Conservation (phyloP, 2,329 filamentous ascomycete genomes). For the Colletotrichum simmondsii region DNA sequence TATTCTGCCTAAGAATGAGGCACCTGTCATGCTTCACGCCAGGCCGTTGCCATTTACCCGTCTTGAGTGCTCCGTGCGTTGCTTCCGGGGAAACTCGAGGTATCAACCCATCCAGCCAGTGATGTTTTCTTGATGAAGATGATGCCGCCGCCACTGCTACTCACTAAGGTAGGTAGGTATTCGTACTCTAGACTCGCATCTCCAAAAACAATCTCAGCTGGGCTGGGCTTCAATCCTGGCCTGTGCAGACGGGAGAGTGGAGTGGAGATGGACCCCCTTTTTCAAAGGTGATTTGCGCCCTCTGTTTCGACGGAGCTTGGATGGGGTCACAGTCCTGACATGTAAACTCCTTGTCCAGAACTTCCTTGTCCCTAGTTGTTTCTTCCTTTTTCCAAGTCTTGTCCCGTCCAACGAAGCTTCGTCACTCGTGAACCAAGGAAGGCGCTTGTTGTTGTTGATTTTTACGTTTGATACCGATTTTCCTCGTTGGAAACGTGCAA, state of each 20-base stretch:
- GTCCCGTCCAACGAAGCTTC: not conserved
- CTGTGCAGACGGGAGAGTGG: conserved; percentile 28
- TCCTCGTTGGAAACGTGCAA: not conserved
- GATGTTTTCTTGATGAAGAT: not conserved
- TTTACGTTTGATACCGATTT: not conserved
- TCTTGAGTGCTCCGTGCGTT: conserved; percentile 21
- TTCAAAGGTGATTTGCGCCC: conserved; percentile 25
- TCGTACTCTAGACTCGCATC: not conserved
- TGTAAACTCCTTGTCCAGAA: conserved; percentile 4
- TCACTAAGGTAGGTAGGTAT: not conserved
- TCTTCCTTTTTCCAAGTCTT: not conserved
- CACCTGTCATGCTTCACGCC: not conserved
- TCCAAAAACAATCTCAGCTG: not conserved
- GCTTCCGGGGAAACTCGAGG: conserved; percentile 16
- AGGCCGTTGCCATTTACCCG: not conserved
- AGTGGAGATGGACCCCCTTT: conserved; percentile 32
- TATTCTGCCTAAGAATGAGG: not conserved
- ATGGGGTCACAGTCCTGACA: conserved; percentile 27
- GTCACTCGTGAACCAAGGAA: not conserved
- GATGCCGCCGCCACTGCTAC: not conserved
- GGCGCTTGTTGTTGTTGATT: not conserved
- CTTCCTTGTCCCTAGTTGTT: not conserved
- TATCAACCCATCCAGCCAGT: conserved; percentile 11
- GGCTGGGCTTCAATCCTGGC: not conserved
- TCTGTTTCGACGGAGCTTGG: conserved; percentile 31